Evolutionary conservation across 192 early-diverging fungal species (phyloP).

Genomic region (Coemansia biformis): DNA sequence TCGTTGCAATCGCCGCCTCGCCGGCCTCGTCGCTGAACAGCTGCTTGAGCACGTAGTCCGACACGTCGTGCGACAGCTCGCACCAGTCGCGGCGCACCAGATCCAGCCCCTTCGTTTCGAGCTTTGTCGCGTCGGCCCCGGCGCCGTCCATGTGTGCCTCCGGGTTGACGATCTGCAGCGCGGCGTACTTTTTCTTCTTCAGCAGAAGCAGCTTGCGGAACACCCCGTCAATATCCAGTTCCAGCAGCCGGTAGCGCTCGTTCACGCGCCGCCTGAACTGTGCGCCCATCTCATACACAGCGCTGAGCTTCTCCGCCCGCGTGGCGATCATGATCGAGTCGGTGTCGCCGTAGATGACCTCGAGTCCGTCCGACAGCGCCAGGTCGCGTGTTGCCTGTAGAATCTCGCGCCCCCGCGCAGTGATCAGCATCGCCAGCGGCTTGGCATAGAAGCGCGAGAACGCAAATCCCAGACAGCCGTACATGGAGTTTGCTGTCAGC

Average conservation of each 20-base stretch:
- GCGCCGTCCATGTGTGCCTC: conserved; percentile 15
- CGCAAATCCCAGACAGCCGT: conserved; percentile 92
- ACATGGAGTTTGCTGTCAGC: conserved; percentile 98
- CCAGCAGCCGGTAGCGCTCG: conserved; percentile 85
- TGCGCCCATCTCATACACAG: conserved; percentile 76
- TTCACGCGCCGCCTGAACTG: conserved; percentile 83
- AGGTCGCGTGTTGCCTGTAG: conserved; percentile 88
- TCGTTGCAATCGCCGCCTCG: conserved; percentile 65
- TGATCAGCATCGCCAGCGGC: conserved; percentile 96
- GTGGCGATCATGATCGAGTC: conserved; percentile 99
- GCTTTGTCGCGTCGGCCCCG: no score
- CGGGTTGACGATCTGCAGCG: conserved; percentile 56
- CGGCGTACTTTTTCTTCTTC: conserved; percentile 99
- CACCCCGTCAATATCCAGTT: conserved; percentile 95
- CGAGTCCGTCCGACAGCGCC: conserved; percentile 68
- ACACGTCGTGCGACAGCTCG: conserved; percentile 84
- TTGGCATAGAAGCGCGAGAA: conserved; percentile 95
- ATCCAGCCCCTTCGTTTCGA: conserved; percentile 92
- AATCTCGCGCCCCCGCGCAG: conserved; percentile 91
- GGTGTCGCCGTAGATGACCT: conserved; percentile 99
- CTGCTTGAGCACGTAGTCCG: conserved; percentile 63
- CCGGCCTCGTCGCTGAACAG: conserved; percentile 50
- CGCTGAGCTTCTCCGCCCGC: conserved; percentile 59
- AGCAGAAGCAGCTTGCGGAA: conserved; percentile 85
- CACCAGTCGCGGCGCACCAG: conserved; percentile 98